These are phyloP conservation scores for Saitozyma sp. DNA, from an alignment of 768 basidiomycete species.

Conservation along the genomic window DNA sequence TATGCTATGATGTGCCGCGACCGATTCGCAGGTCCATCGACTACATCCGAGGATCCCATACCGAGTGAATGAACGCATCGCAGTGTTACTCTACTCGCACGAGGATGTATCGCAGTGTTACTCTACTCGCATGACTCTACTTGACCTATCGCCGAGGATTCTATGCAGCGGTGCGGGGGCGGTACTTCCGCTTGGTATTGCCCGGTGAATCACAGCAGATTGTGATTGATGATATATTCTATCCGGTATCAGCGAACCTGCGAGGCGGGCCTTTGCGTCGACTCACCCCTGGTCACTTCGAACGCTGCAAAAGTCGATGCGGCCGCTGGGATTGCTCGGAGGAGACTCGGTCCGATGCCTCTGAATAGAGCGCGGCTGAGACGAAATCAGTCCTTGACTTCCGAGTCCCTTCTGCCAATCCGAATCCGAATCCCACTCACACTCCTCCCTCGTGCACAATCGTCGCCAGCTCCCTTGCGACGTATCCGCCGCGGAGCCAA, in stretches of 20 bases:
- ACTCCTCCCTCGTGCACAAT: conserved; percentile 71
- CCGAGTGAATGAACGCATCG: not conserved
- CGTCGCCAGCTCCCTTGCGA: conserved; percentile 65
- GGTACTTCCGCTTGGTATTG: too few relatives aligned
- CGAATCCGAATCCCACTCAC: conserved; percentile 56
- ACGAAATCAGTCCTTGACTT: not conserved
- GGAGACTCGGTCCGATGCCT: conserved; percentile 44
- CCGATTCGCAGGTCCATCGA: too few relatives aligned
- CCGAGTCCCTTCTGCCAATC: not conserved
- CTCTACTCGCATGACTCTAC: too few relatives aligned
- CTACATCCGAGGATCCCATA: not conserved
- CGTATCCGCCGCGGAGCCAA: conserved; percentile 61
- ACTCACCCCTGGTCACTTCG: conserved; percentile 67
- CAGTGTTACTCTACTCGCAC: too few relatives aligned
- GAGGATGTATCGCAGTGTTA: too few relatives aligned
- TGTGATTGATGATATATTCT: conserved; percentile 42
- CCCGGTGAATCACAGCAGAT: conserved; percentile 22
- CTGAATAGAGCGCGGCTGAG: conserved; percentile 35
- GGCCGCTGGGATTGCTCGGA: conserved; percentile 78
- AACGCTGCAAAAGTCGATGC: conserved; percentile 87
- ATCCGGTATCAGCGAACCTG: conserved; percentile 1
- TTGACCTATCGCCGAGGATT: too few relatives aligned
- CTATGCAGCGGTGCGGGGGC: too few relatives aligned
- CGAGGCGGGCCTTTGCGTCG: not conserved
- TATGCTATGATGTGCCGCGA: not conserved